A percentile compares a stretch with the other conserved stretches of the same genome.
Conservation (phyloP, 768 basidiomycete species). For the Clathrus columnatus region DNA sequence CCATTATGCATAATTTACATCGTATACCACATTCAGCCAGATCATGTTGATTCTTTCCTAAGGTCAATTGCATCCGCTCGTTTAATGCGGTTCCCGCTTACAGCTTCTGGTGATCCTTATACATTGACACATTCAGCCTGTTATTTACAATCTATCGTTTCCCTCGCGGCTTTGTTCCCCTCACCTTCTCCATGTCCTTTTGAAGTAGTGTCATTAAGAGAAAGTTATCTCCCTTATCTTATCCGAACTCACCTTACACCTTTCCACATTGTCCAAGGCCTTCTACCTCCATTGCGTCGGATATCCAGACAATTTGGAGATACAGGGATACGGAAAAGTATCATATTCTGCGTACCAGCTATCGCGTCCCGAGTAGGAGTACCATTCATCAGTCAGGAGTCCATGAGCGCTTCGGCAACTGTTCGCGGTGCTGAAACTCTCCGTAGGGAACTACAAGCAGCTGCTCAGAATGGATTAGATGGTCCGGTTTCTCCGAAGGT, state of each 20-base stretch:
- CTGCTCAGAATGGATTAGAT: slow-evolving; percentile 41
- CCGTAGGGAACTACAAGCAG: slow-evolving; percentile 56
- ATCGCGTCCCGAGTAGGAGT: slow-evolving; percentile 64
- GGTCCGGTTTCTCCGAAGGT: slow-evolving; percentile 60
- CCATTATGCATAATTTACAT: neutral
- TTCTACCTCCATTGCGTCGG: slow-evolving; percentile 67
- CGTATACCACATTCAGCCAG: slow-evolving; percentile 38
- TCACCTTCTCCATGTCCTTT: slow-evolving; percentile 45
- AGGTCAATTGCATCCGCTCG: slow-evolving; percentile 74
- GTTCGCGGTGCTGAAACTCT: slow-evolving; percentile 65
- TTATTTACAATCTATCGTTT: slow-evolving; percentile 71
- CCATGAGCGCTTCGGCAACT: slow-evolving; percentile 71
- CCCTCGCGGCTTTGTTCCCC: slow-evolving; percentile 57
- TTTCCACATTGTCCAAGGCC: slow-evolving; percentile 64
- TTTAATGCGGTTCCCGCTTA: slow-evolving; percentile 75
- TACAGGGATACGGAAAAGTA: slow-evolving; percentile 29
- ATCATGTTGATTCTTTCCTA: slow-evolving; percentile 64
- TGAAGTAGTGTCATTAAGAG: slow-evolving; percentile 57
- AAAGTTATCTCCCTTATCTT: slow-evolving; percentile 62
- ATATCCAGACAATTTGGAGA: slow-evolving; percentile 44
- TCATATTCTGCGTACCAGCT: slow-evolving; percentile 70
- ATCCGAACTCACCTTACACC: slow-evolving; percentile 70
- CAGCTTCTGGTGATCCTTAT: slow-evolving; percentile 72
- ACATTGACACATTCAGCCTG: slow-evolving; percentile 27
- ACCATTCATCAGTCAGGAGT: slow-evolving; percentile 53